phyloP scores from a whole-genome alignment of 2,329 filamentous ascomycete species.

The Colletotrichum brevisporum region DNA sequence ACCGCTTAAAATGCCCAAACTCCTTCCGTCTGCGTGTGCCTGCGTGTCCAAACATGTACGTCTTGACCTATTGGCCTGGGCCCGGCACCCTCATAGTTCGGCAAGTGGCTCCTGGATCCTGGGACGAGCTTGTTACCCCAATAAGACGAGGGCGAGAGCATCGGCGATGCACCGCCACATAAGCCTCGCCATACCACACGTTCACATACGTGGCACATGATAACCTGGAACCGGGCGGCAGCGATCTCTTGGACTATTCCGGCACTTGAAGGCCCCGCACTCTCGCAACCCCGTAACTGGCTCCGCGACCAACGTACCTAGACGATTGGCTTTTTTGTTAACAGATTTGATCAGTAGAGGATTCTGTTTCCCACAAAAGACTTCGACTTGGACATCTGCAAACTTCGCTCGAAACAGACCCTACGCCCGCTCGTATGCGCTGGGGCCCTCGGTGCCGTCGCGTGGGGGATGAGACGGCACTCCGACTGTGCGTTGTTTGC shows the following conservation, averaged over 20 bases:
- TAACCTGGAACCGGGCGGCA: too few species aligned
- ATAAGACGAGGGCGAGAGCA: background rate
- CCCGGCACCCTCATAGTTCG: background rate
- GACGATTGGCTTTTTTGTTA: too few species aligned
- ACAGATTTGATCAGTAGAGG: too few species aligned
- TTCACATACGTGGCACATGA: background rate
- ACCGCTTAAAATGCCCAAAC: constrained; percentile 6
- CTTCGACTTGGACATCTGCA: too few species aligned
- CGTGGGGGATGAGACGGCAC: constrained; percentile 26
- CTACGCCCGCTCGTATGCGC: background rate
- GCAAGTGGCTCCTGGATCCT: constrained; percentile 2
- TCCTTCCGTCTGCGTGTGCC: background rate
- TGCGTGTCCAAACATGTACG: constrained; percentile 7
- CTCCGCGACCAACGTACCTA: too few species aligned
- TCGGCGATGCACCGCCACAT: constrained; percentile 13
- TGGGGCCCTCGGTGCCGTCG: background rate
- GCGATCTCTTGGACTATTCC: too few species aligned
- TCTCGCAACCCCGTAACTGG: too few species aligned
- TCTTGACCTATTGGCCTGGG: background rate
- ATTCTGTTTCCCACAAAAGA: too few species aligned
- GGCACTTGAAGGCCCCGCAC: too few species aligned
- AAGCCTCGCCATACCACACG: constrained; percentile 20
- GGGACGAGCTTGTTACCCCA: background rate
- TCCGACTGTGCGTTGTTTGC: background rate
- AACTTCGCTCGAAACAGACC: too few species aligned